phyloP scores from a whole-genome alignment of 495 filamentous ascomycete genomes.

The Hypoxylon fuscum region DNA sequence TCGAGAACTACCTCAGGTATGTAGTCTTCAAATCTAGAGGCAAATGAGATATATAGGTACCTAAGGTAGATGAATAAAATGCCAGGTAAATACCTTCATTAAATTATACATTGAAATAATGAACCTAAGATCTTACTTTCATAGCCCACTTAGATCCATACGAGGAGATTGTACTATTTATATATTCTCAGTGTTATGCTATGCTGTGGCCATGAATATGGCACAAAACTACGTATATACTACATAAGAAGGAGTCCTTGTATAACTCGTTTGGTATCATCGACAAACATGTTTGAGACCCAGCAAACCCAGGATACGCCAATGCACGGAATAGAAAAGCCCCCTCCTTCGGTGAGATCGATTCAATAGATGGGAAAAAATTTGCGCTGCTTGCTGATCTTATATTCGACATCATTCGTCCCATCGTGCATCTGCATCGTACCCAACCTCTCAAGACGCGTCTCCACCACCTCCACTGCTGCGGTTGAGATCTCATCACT shows the following conservation, averaged over 20 bases:
- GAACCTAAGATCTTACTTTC: too few relatives aligned
- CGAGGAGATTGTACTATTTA: too few relatives aligned
- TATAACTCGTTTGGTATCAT: constrained; percentile 28
- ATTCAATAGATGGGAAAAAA: constrained; percentile 1
- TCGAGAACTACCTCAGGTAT: too few relatives aligned
- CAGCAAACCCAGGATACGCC: constrained; percentile 24
- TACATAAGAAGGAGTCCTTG: constrained; percentile 8
- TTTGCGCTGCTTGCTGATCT: constrained; percentile 16
- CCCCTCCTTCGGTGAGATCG: constrained; percentile 1
- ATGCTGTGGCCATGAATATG: constrained; percentile 17
- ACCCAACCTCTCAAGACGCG: constrained; percentile 33
- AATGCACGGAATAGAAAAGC: constrained; percentile 9
- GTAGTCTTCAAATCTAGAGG: too few relatives aligned
- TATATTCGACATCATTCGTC: constrained; percentile 17
- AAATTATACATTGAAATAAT: too few relatives aligned
- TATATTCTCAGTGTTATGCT: constrained; percentile 1
- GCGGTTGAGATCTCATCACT: constrained; percentile 25
- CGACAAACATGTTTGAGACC: constrained; percentile 35
- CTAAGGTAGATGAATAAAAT: too few relatives aligned
- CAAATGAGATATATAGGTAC: too few relatives aligned
- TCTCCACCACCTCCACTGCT: constrained; percentile 32
- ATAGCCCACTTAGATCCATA: too few relatives aligned
- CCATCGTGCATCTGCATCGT: constrained; percentile 24
- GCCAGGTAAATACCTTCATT: too few relatives aligned
- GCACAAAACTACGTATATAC: constrained; percentile 2